A percentile compares a stretch with the other conserved stretches of the same genome.
These are phyloP conservation scores for Kluyveromyces marxianus DNA, from an alignment of 1,139 yeast species.

Conservation along the genomic window DNA sequence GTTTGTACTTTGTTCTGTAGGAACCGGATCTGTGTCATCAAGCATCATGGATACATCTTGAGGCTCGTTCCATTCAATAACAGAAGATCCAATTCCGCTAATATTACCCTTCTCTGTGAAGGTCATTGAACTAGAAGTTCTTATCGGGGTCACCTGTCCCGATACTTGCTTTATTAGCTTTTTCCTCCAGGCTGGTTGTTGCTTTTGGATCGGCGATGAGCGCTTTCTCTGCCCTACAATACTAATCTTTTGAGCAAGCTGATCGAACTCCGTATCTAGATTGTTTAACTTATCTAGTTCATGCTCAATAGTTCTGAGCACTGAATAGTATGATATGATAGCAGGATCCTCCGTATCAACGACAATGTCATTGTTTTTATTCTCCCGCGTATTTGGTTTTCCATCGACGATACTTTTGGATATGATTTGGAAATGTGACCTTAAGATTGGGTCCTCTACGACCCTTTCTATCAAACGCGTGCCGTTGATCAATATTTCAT, in stretches of 20 bases:
- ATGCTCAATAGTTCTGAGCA: neutral
- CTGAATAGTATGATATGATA: neutral
- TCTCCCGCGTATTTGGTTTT: neutral
- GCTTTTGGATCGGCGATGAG: slow-evolving; percentile 4
- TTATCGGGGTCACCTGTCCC: neutral
- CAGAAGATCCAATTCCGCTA: too few relatives aligned
- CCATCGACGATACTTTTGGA: slow-evolving; percentile 13
- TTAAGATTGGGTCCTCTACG: slow-evolving; percentile 18
- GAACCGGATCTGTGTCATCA: slow-evolving; percentile 4
- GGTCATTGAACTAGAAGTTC: too few relatives aligned
- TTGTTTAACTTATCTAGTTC: slow-evolving; percentile 3
- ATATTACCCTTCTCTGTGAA: neutral
- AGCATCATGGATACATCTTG: slow-evolving; percentile 6
- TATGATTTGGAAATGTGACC: slow-evolving; percentile 18
- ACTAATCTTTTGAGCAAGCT: slow-evolving; percentile 15
- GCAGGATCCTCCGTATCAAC: neutral
- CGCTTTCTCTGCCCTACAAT: slow-evolving; percentile 4
- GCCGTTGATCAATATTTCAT: slow-evolving; percentile 48
- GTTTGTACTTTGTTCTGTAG: slow-evolving; percentile 1
- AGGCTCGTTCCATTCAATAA: slow-evolving; percentile 2
- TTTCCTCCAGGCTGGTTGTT: slow-evolving; percentile 4
- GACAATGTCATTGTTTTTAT: too few relatives aligned
- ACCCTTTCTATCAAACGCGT: slow-evolving; percentile 41
- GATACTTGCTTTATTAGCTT: slow-evolving; percentile 1
- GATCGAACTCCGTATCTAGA: slow-evolving; percentile 26